phyloP scores from a whole-genome alignment of 805 yeast species.

The Yamadazyma nakazawae region DNA sequence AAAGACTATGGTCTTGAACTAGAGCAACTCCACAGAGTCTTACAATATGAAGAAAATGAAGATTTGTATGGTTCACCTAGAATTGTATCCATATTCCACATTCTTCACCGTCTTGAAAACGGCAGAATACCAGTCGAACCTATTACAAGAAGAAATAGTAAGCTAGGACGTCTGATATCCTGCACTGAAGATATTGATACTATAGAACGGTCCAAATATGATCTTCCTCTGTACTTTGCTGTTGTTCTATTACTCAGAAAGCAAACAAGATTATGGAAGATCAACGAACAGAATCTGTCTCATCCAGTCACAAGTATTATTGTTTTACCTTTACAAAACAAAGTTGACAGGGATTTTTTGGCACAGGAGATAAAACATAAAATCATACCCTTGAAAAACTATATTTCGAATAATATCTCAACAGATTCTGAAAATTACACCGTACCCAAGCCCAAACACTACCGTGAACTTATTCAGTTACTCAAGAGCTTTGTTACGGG shows the following conservation, averaged over 20 bases:
- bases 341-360: constrained; percentile 15
- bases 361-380: constrained; percentile 11
- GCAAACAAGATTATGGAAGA: constrained; percentile 45
- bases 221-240: constrained; percentile 31
- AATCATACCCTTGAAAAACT: constrained; percentile 15
- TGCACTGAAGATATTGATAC: neutral
- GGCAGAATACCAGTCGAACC: neutral
- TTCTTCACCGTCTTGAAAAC: constrained; percentile 20
- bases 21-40: constrained; percentile 43
- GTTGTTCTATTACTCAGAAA: constrained; percentile 49
- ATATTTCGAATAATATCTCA: constrained; percentile 8
- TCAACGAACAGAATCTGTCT: constrained; percentile 25
- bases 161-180: neutral
- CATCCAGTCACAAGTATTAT: constrained; percentile 33
- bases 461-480: constrained; percentile 40
- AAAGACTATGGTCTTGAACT: constrained; percentile 40
- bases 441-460: constrained; percentile 10
- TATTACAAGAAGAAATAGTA: neutral
- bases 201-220: constrained; percentile 13
- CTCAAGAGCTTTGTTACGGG: constrained; percentile 57
- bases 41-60: constrained; percentile 40
- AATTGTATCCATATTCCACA: constrained; percentile 33
- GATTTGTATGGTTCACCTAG: constrained; percentile 28
- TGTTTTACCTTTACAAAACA: constrained; percentile 25
- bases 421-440: neutral